Evolutionary conservation across 768 basidiomycete genomes (phyloP), one percentile per base, ranked within the genome.

Genomic region (Scleroderma bovista): DNA sequence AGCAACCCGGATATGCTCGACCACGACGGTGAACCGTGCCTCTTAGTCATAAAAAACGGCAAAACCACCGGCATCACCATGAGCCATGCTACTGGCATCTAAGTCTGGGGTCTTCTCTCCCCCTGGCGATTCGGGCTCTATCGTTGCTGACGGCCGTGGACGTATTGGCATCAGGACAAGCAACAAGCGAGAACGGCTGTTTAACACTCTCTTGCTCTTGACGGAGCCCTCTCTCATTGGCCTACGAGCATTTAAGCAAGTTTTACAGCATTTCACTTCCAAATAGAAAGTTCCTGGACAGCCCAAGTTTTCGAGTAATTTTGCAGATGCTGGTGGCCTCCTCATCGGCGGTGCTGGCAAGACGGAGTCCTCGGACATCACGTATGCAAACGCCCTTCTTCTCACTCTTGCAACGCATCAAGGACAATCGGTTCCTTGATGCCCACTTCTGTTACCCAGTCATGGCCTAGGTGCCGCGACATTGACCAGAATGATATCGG

Each of bases 311-410:
- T n/a, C n/a, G n/a, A n/a, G n/a, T n/a, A n/a, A n/a, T n/a, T n/a
- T n/a, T n/a, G n/a, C n/a, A n/a, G n/a, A n/a, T n/a, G n/a, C n/a
- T n/a, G n/a, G n/a, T n/a, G 71, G 70, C 48, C 47, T 73, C n/a
- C 58, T 72, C 44, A 72, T 66, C 9, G 62, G 67, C 34, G 58
- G 70, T 60, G 36, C 55, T 49, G 69, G 70, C 31, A 53, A 58
- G 46, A 51, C 54, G 4, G 37, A 56, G 57, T 42, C 46, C 47
- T 58, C 59, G 26, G 65, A 72, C 52, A 54, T 69, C 8, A 70
- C 72, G 22, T 73, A 72, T 54, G 68, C 67, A 42, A n/a, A 74
- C 72, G n/a, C 59, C 70, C n/a, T 63, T 71, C 56, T 52, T 58
- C 34, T 71, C 66, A 67, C 60, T 69, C 52, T 64, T 64, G 59